Evolutionary conservation across 1,284 basidiomycete species (phyloP).

Genomic region (Microbotryomycetes sp.): DNA sequence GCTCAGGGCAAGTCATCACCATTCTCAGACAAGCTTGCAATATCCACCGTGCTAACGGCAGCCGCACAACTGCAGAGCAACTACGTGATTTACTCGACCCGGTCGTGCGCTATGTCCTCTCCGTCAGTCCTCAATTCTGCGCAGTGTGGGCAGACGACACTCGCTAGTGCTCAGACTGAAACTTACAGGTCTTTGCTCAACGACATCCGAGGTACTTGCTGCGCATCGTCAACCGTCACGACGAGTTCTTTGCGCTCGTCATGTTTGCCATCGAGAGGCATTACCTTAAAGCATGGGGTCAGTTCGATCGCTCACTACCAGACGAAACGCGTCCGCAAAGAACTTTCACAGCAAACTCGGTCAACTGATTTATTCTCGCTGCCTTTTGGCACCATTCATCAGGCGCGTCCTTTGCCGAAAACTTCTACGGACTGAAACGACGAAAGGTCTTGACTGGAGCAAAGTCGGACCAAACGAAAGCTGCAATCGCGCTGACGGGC

Average conservation of each 20-base stretch:
- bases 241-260: conserved; percentile 84
- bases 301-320: conserved; percentile 8
- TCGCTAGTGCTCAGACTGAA: not conserved
- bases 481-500: conserved; percentile 59
- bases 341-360: not conserved
- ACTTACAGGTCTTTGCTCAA: conserved; percentile 79
- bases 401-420: conserved; percentile 86
- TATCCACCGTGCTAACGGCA: not conserved
- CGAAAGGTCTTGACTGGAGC: conserved; percentile 59
- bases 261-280: conserved; percentile 86
- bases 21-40: not conserved
- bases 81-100: conserved; percentile 86
- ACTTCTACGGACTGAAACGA: conserved; percentile 83
- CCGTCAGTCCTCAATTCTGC: conserved; percentile 49
- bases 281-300: conserved; percentile 74
- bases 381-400: not conserved
- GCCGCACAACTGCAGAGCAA: conserved; percentile 53
- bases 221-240: conserved; percentile 85
- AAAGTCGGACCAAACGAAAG: conserved; percentile 50
- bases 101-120: conserved; percentile 88
- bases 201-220: conserved; percentile 88
- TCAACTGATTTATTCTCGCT: not conserved
- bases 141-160: too few species aligned
- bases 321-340: not conserved
- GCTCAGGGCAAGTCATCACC: conserved; percentile 52